These are phyloP conservation scores for Camellia sinensis DNA, from an alignment of 148 eudicot species.

Conservation along the genomic window DNA sequence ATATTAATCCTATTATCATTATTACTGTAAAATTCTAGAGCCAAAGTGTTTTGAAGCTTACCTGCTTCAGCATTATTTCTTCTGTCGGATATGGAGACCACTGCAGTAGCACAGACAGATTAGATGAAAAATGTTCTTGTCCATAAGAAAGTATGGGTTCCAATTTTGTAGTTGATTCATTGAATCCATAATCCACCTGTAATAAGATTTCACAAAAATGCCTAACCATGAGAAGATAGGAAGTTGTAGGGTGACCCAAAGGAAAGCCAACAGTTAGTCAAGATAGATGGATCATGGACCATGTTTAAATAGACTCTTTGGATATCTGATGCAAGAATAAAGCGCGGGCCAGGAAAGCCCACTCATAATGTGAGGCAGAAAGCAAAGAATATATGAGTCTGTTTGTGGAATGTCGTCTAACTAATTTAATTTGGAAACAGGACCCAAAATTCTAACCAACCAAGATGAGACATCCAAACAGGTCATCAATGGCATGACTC, in stretches of 20 bases:
- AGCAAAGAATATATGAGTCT: background rate
- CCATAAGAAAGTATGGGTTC: constrained; percentile 42
- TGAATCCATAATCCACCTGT: constrained; percentile 61
- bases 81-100: constrained; percentile 66
- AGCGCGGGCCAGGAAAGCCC: background rate
- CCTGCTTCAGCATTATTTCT: constrained; percentile 54
- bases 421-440: background rate
- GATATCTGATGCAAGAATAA: no score
- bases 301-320: no score
- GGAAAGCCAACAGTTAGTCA: background rate
- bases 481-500: background rate
- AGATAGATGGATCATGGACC: no score
- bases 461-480: background rate
- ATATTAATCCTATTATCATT: background rate
- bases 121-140: constrained; percentile 35
- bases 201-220: constrained; percentile 4
- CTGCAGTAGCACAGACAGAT: constrained; percentile 45
- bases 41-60: constrained; percentile 17
- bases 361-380: background rate
- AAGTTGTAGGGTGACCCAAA: background rate
- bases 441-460: background rate
- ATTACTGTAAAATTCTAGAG: background rate
- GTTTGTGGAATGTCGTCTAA: background rate
- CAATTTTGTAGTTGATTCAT: constrained; percentile 32
- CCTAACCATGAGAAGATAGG: background rate